phyloP scores from a whole-genome alignment of 305 asterid genomes.

The Caryopteris hybrid region DNA sequence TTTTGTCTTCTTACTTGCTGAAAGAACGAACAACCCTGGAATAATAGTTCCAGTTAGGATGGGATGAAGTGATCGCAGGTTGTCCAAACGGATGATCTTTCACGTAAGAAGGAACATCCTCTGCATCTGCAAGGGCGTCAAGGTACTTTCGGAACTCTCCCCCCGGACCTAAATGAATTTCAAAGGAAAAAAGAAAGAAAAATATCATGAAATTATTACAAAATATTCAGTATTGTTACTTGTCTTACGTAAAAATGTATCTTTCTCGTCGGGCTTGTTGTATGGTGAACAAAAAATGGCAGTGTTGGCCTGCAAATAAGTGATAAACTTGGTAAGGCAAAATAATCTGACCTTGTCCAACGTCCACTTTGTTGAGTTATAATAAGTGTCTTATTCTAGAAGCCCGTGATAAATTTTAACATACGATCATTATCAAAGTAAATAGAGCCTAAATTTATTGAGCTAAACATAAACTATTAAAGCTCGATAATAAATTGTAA shows the following conservation, averaged over 20 bases:
- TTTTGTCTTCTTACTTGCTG: no score
- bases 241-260: constrained; percentile 36
- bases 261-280: constrained; percentile 27
- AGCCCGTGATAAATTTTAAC: no score
- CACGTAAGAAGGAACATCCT: constrained; percentile 53
- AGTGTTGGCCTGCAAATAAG: constrained; percentile 38
- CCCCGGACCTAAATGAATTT: constrained; percentile 28
- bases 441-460: no score
- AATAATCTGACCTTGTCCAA: no score
- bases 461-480: neutral
- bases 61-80: constrained; percentile 37
- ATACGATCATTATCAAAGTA: no score
- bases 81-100: constrained; percentile 44
- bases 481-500: neutral
- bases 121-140: constrained; percentile 37
- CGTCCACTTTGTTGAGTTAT: no score
- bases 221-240: neutral
- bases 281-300: constrained; percentile 34
- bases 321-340: no score
- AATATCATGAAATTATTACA: neutral
- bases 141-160: constrained; percentile 46
- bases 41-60: constrained; percentile 47
- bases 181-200: neutral
- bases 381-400: no score
- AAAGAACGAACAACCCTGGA: constrained; percentile 20